These are phyloP conservation scores for Camelina neglecta DNA, from an alignment of 345 rosid species.

Conservation along the genomic window DNA sequence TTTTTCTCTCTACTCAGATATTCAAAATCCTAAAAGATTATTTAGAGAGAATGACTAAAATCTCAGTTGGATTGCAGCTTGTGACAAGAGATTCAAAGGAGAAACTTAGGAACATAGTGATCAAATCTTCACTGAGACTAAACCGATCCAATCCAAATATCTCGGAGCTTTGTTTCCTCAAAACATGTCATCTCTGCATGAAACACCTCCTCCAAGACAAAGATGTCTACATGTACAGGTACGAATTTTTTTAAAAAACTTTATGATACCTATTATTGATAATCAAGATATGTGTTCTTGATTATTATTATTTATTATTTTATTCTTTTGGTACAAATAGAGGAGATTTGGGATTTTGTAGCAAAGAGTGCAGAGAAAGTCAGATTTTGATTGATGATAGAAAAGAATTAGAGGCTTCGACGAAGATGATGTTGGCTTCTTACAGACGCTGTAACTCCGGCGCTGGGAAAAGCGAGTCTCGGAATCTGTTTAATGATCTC, in stretches of 20 bases:
- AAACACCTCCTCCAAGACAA: slow-evolving; percentile 56
- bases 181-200: slow-evolving; percentile 62
- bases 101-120: slow-evolving; percentile 49
- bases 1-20: background rate
- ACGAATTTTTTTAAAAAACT: background rate
- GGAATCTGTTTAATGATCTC: slow-evolving; percentile 48
- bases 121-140: slow-evolving; percentile 51
- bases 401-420: slow-evolving; percentile 55
- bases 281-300: background rate
- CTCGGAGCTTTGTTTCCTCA: slow-evolving; percentile 54
- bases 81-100: slow-evolving; percentile 45
- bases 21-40: slow-evolving; percentile 1
- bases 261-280: background rate
- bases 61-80: slow-evolving; percentile 62
- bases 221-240: slow-evolving; percentile 93
- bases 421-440: slow-evolving; percentile 50
- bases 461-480: slow-evolving; percentile 44
- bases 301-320: background rate
- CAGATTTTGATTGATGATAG: slow-evolving; percentile 69
- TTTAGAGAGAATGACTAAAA: slow-evolving; percentile 26
- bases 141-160: slow-evolving; percentile 25
- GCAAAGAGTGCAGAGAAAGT: slow-evolving; percentile 69
- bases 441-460: slow-evolving; percentile 46
- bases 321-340: slow-evolving; percentile 43
- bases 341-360: slow-evolving; percentile 85